Conservation (phyloP, 1,284 basidiomycete species). For the Puccinia coronata region DNA sequence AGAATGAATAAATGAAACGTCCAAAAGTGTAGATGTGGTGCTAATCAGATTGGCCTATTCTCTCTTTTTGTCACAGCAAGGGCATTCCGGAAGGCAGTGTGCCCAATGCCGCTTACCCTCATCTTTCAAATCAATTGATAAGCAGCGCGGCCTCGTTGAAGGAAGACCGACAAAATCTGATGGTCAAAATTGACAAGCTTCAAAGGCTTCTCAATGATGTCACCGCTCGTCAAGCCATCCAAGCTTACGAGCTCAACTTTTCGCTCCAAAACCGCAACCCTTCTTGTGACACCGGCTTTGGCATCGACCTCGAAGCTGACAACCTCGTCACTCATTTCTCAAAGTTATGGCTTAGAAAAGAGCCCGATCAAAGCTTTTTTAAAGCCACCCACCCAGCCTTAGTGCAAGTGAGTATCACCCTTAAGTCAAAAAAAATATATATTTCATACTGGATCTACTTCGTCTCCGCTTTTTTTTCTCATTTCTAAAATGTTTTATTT, state of each 20-base stretch:
- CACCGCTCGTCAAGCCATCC: slow-evolving; percentile 20
- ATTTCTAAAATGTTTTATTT: background rate
- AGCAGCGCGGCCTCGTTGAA: background rate
- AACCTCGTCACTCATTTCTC: slow-evolving; percentile 47
- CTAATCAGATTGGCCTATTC: no score
- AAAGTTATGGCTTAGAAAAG: slow-evolving; percentile 42
- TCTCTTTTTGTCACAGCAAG: slow-evolving; percentile 5
- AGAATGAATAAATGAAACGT: no score
- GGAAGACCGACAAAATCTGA: slow-evolving; percentile 12
- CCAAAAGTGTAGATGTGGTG: no score
- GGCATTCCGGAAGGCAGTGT: background rate
- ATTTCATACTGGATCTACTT: no score
- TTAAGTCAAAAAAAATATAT: background rate
- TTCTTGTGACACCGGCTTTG: background rate
- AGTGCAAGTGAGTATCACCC: slow-evolving; percentile 12
- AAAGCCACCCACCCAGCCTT: slow-evolving; percentile 39
- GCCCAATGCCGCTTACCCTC: background rate
- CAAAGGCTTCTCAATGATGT: slow-evolving; percentile 25
- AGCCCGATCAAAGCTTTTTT: slow-evolving; percentile 40
- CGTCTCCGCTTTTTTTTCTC: background rate
- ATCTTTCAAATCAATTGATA: background rate
- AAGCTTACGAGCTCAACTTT: slow-evolving; percentile 14
- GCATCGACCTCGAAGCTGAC: slow-evolving; percentile 45
- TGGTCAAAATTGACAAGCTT: slow-evolving; percentile 15
- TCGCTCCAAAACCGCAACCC: slow-evolving; percentile 15